These are phyloP conservation scores for Chlamydomonas schloesseri DNA, from an alignment of 139 green algal genomes.

Conservation along the genomic window DNA sequence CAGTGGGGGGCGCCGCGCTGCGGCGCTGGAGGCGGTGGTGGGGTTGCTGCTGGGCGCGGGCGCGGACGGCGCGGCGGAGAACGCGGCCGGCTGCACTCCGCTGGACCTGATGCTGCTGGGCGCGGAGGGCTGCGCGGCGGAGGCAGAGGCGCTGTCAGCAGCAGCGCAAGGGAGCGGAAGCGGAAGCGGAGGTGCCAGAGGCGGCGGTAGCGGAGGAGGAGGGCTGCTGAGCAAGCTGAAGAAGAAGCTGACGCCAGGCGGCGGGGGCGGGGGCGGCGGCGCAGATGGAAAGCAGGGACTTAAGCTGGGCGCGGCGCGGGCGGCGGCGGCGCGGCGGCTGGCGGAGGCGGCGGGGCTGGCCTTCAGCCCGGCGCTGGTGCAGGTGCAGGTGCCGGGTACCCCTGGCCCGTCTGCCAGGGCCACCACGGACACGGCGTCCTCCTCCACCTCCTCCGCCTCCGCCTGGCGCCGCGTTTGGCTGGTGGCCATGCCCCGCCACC, in stretches of 20 bases:
- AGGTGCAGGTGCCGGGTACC: too few species aligned
- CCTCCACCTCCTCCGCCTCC: too few species aligned
- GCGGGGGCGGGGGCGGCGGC: background rate
- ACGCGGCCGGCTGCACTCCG: constrained; percentile 2
- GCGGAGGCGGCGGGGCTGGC: background rate
- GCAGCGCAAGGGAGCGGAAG: background rate
- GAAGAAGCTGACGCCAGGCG: too few species aligned
- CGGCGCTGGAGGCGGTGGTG: background rate
- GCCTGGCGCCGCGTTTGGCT: constrained; percentile 19
- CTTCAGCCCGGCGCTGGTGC: background rate
- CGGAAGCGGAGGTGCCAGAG: background rate
- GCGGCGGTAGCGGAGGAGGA: background rate
- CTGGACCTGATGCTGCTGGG: constrained; percentile 6
- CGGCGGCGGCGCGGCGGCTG: background rate
- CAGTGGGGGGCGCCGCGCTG: background rate
- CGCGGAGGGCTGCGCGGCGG: background rate
- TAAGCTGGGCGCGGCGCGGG: background rate
- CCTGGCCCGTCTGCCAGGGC: too few species aligned
- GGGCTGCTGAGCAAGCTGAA: too few species aligned
- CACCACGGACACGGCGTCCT: too few species aligned
- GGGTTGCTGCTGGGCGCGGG: background rate
- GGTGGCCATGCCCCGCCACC: background rate
- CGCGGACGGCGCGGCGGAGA: constrained; percentile 4
- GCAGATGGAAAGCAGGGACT: background rate
- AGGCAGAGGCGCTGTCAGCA: background rate